Percentiles rank a stretch among this genome's conserved stretches.
These are phyloP conservation scores for Xylaria digitata DNA, from an alignment of 2,329 filamentous ascomycete species.

Conservation along the genomic window DNA sequence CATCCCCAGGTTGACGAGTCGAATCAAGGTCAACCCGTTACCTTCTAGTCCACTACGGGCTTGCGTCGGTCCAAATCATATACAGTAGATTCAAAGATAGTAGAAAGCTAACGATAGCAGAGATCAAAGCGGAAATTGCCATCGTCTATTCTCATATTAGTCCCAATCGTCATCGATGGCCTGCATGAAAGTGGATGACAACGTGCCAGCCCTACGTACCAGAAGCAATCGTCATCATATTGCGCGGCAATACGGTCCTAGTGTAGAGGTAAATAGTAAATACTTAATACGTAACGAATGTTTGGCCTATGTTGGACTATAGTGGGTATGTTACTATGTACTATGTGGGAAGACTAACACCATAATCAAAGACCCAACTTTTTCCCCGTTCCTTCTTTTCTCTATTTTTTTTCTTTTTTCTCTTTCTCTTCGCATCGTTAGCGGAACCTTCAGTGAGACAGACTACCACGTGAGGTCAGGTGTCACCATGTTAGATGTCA, in stretches of 20 bases:
- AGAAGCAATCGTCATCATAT: not conserved
- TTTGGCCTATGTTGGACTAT: too few species aligned
- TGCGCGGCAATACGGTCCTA: not conserved
- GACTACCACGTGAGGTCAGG: conserved; percentile 12
- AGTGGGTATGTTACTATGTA: too few species aligned
- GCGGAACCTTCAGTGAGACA: conserved; percentile 8
- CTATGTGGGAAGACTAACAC: too few species aligned
- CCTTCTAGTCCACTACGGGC: not conserved
- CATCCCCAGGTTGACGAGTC: not conserved
- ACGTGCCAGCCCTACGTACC: conserved; percentile 13
- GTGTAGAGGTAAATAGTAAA: conserved; percentile 1
- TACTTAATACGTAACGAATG: conserved; percentile 7
- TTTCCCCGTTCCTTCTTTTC: too few species aligned
- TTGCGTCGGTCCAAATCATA: conserved; percentile 12
- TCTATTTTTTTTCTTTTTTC: not conserved
- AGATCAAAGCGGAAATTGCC: conserved; percentile 13
- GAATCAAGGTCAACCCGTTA: conserved; percentile 2
- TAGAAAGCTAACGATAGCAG: conserved; percentile 11
- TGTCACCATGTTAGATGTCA: conserved; percentile 12
- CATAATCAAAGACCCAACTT: too few species aligned
- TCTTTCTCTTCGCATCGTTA: not conserved
- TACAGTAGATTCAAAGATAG: not conserved
- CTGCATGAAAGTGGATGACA: not conserved
- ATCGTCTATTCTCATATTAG: not conserved
- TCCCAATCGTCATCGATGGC: not conserved